These are phyloP conservation scores for Shiraia sp. DNA, from an alignment of 2,329 filamentous ascomycete species.

Conservation along the genomic window DNA sequence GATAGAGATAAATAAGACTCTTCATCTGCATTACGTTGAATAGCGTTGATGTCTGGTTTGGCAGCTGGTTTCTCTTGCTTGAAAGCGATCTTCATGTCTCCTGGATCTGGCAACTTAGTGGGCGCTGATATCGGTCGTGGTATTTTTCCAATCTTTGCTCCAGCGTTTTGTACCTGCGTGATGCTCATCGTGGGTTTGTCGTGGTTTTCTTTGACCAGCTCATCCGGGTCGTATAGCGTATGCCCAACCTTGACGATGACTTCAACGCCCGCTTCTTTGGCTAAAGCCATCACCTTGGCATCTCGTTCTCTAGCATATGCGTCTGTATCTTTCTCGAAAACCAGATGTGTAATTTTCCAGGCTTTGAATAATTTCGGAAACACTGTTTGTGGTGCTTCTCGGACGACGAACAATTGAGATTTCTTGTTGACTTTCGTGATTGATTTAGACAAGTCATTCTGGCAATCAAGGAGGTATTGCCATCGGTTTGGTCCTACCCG, in stretches of 20 bases:
- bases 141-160: slow-evolving; percentile 65
- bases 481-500: slow-evolving; percentile 73
- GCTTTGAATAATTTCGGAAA: slow-evolving; percentile 73
- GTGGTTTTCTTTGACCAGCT: slow-evolving; percentile 66
- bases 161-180: slow-evolving; percentile 63
- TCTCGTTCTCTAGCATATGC: slow-evolving; percentile 70
- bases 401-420: slow-evolving; percentile 71
- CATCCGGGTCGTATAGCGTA: slow-evolving; percentile 75
- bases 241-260: slow-evolving; percentile 68
- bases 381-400: slow-evolving; percentile 72
- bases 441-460: slow-evolving; percentile 68
- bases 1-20: slow-evolving; percentile 63
- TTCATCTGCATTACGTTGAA: slow-evolving; percentile 58
- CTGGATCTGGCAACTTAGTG: slow-evolving; percentile 64
- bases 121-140: slow-evolving; percentile 65
- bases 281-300: slow-evolving; percentile 60
- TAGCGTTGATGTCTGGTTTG: slow-evolving; percentile 64
- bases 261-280: slow-evolving; percentile 66
- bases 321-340: slow-evolving; percentile 81
- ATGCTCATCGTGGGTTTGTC: slow-evolving; percentile 78
- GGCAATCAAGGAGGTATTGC: slow-evolving; percentile 74
- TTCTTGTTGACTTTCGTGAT: slow-evolving; percentile 71
- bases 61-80: slow-evolving; percentile 58
- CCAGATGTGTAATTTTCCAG: slow-evolving; percentile 75
- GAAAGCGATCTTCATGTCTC: slow-evolving; percentile 63